These are phyloP conservation scores for Syncephalastrum monosporum DNA, from an alignment of 371 early-diverging fungal species.

Conservation along the genomic window DNA sequence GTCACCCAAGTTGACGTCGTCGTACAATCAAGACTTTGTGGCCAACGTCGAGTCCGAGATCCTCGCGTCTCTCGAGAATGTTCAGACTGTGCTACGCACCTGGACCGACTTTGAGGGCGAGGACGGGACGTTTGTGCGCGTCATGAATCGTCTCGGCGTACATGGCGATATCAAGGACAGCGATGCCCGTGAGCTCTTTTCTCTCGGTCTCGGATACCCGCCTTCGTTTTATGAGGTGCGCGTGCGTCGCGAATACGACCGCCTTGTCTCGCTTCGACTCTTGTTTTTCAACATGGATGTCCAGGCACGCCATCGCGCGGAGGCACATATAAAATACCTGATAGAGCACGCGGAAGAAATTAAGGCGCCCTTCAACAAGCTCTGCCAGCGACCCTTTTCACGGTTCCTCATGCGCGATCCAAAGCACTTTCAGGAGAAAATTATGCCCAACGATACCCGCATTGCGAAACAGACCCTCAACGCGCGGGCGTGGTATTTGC, in stretches of 20 bases:
- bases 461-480: background rate
- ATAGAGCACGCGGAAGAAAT: constrained; percentile 16
- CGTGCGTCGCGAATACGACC: constrained; percentile 43
- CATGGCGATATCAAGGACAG: constrained; percentile 16
- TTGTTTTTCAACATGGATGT: constrained; percentile 57
- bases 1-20: constrained; percentile 37
- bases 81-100: constrained; percentile 17
- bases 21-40: constrained; percentile 43
- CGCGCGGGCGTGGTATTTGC: constrained; percentile 40
- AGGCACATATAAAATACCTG: constrained; percentile 19
- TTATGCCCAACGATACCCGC: background rate
- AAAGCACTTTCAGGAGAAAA: constrained; percentile 30
- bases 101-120: constrained; percentile 39
- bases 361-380: constrained; percentile 23
- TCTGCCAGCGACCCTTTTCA: constrained; percentile 52
- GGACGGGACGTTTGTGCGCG: constrained; percentile 45
- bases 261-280: constrained; percentile 30
- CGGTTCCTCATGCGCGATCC: constrained; percentile 52
- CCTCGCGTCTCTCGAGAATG: constrained; percentile 13
- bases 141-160: constrained; percentile 25
- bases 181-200: constrained; percentile 22
- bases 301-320: constrained; percentile 22
- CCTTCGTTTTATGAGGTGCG: constrained; percentile 46
- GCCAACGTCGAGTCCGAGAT: constrained; percentile 37
- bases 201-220: constrained; percentile 21